phyloP scores from a whole-genome alignment of 2,329 filamentous ascomycete species.

The Diaporthe nobilis region DNA sequence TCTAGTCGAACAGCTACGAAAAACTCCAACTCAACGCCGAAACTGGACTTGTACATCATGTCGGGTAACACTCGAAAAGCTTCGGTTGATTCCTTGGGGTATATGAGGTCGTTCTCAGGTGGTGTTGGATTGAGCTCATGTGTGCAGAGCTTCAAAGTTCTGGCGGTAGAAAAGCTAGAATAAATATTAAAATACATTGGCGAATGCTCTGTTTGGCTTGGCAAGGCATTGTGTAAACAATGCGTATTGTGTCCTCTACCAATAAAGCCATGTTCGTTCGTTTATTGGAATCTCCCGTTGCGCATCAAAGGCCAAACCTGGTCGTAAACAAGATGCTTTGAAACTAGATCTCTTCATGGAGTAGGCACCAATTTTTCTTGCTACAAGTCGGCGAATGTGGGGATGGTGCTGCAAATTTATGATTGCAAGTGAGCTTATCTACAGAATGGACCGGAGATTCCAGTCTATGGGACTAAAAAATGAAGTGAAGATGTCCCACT shows the following conservation, averaged over 20 bases:
- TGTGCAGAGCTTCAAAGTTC: neutral
- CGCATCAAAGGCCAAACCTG: neutral
- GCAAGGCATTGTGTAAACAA: neutral
- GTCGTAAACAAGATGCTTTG: neutral
- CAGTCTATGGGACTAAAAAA: neutral
- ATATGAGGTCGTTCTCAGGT: neutral
- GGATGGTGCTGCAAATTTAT: neutral
- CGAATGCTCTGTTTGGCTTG: neutral
- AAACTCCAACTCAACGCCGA: constrained; percentile 20
- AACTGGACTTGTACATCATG: neutral
- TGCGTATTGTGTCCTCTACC: neutral
- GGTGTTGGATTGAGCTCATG: neutral
- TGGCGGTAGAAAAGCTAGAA: neutral
- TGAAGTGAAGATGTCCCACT: neutral
- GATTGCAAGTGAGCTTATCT: neutral
- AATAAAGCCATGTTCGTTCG: neutral
- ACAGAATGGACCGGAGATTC: neutral
- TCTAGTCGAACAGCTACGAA: neutral
- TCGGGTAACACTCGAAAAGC: neutral
- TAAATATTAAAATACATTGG: neutral
- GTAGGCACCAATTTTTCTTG: neutral
- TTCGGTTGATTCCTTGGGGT: neutral
- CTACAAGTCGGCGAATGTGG: neutral
- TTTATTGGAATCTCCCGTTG: neutral
- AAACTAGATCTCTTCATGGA: neutral